phyloP scores from a whole-genome alignment of 768 basidiomycete genomes.

The Kwoniella sp. region DNA sequence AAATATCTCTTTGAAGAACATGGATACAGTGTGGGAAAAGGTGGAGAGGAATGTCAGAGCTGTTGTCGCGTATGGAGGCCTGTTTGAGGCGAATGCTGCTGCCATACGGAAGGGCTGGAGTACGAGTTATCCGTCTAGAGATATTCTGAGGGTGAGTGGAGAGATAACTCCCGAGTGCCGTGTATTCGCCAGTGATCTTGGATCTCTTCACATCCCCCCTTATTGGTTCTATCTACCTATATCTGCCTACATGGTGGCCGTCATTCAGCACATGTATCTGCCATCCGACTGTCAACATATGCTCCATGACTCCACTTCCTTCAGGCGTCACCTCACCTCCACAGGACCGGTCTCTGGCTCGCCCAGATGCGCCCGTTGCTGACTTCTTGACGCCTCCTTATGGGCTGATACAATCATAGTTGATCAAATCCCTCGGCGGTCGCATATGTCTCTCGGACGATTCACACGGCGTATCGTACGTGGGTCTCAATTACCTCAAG shows the following conservation, averaged over 20 bases:
- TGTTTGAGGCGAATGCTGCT: slow-evolving; percentile 92
- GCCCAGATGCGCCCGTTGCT: too few species aligned
- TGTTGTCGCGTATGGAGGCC: slow-evolving; percentile 77
- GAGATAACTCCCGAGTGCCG: background rate
- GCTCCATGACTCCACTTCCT: too few species aligned
- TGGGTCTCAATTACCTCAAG: slow-evolving; percentile 80
- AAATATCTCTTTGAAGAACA: slow-evolving; percentile 59
- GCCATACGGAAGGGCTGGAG: slow-evolving; percentile 90
- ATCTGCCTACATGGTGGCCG: too few species aligned
- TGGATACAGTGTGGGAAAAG: slow-evolving; percentile 62
- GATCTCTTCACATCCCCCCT: too few species aligned
- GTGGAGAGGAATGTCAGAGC: slow-evolving; percentile 73
- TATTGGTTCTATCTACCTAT: too few species aligned
- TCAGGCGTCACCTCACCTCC: too few species aligned
- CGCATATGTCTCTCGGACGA: slow-evolving; percentile 89
- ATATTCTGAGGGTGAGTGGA: slow-evolving; percentile 70
- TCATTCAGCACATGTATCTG: too few species aligned
- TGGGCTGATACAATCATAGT: slow-evolving; percentile 58
- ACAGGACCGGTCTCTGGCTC: too few species aligned
- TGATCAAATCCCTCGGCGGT: slow-evolving; percentile 70
- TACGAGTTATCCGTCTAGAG: slow-evolving; percentile 77
- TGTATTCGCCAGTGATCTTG: too few species aligned
- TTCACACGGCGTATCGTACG: slow-evolving; percentile 85
- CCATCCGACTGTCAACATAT: too few species aligned
- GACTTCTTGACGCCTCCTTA: background rate